Evolutionary conservation across 2,329 filamentous ascomycete genomes (phyloP), one percentile per base, ranked within the genome.

Genomic region (Scedosporium dehoogii): DNA sequence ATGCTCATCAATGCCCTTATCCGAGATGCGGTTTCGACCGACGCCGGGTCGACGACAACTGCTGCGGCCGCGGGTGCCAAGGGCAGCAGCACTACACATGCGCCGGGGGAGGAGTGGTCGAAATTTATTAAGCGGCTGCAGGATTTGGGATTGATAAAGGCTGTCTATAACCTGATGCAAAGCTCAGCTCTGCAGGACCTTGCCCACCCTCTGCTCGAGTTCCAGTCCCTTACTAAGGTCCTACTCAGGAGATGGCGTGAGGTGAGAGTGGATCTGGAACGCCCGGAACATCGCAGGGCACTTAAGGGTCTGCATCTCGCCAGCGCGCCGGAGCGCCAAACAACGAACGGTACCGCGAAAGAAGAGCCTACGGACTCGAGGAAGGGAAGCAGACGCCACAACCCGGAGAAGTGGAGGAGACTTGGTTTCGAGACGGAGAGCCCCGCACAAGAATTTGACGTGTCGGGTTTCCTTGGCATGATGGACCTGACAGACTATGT

Each of bases 401-500:
- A 91, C 69, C 89, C 92, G 0, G 88, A 96, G 70, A 97, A 97
- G 73, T 99, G 94, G 94, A 84, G 92, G 68, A 83, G 92, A 61
- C 74, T 99, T 51, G 94, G 94, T 2, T 99, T 99, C 69, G 89
- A 94, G 73, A 88, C 89, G 0, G 94, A 99, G 74, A 92, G 85
- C 67, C 94, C 94, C 3, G 87, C 87, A 0, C 82, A 83, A 68
- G 94, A 99, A 68, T 97, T 99, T 70, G 87, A 91, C 21, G 79
- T 85, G 46, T 89, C 90, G 29, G 94, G 94, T 0, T 97, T 92
- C 72, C 75, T 99, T 61, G 94, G 94, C 29, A 91, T 99, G 85
- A 97, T 99, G 92, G 94, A 99, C 73, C 75, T 99, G 69, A 91
- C 92, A 2, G 92, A 97, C 73, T 99, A 91, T 72, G 91, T 96